Base-by-base conservation (phyloP, 345 rosid species). In the Populus pruinosa region DNA sequence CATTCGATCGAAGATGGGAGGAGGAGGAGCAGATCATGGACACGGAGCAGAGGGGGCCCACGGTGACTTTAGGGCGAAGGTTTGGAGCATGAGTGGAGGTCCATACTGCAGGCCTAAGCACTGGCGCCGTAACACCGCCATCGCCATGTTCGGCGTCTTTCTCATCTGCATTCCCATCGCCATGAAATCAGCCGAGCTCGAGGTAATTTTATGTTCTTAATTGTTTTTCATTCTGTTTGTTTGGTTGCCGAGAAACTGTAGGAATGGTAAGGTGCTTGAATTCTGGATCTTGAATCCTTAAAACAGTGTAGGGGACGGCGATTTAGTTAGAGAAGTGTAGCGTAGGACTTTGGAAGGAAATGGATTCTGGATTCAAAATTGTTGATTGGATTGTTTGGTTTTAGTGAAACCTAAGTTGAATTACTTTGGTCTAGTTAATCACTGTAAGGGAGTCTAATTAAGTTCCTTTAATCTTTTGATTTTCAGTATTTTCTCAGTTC, bases 101-200 rank as follows among this genome's bases (percentile, higher is more conserved):
- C 97, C 99, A 25, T 47, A 96, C 84, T 93, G 99, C 89, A 82
- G 98, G 73, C 99, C 98, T 38, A 94, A 93, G 80, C 97, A 96
- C 88, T 96, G 99, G 99, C 86, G 85, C 76, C 95, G 99, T 76
- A 96, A 96, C 82, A 96, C 99, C 7, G 99, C 99, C 87, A 77
- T 96, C 62, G 98, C 98, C 74, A 89, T 96, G 97, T 84, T 84
- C 62, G 97, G 99, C 18, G 68, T 92, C 80, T 74, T 96, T 81
- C 94, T 96, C 72, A 84, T 91, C 63, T 92, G 99, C 85, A 89
- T 96, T 74, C 98, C 99, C 47, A 88, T 96, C 66, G 98, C 97
- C 81, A 92, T 89, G 91, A 83, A 88, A 50, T 96, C 98, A 0
- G 97, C 98, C 36, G 91, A 91, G 91, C 98, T 96, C 39, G 97